Base-by-base conservation (phyloP, 192 early-diverging fungal genomes). In the Umbelopsis sp. region DNA sequence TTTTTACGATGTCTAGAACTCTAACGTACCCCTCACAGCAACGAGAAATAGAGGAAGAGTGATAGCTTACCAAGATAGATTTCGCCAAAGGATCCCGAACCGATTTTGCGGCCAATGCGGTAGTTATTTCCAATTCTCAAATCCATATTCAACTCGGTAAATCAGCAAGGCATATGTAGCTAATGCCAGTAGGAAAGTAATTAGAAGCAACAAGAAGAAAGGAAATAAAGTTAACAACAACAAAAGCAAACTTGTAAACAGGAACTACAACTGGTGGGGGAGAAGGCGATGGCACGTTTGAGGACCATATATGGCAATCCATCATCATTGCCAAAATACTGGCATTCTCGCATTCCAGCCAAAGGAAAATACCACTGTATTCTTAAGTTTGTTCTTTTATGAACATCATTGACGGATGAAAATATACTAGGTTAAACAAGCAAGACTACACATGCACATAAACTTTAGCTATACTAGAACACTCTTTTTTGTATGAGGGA, bases 11-110 rank as follows among this genome's bases (percentile, higher is more conserved):
- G 10, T 1, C 2, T 10, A 6, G 5, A 41, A 49, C 18, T 18
- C 20, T 49, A 5, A 16, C 3, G 12, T 12, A 16, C 20, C 15
- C 18, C 46, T 48, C 18, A 49, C 48, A 49, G 48, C 48, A 21
- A 49, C 4, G 48, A 10, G 12, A 35, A 18, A 35, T 30, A n/a
- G 2, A n/a, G 13, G 18, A 30, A 12, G 12, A 61, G 27, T 4
- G 30, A 35, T 11, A 27, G 25, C 84, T 78, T 80, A 94, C 94
- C 94, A 66, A 97, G 88, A 78, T 93, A 98, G 78, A 99, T 96
- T 74, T 98, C 97, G 48, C 97, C 97, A 90, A 99, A 99, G 49
- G 93, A 95, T 53, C 97, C 97, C 52, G 91, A 91, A 48, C 97
- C 97, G 81, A 99, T 94, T 84, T 98, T 99, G 64, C 94, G 86